Base-by-base conservation (phyloP, 768 basidiomycete genomes). In the Hemileccinum rubropunctum region DNA sequence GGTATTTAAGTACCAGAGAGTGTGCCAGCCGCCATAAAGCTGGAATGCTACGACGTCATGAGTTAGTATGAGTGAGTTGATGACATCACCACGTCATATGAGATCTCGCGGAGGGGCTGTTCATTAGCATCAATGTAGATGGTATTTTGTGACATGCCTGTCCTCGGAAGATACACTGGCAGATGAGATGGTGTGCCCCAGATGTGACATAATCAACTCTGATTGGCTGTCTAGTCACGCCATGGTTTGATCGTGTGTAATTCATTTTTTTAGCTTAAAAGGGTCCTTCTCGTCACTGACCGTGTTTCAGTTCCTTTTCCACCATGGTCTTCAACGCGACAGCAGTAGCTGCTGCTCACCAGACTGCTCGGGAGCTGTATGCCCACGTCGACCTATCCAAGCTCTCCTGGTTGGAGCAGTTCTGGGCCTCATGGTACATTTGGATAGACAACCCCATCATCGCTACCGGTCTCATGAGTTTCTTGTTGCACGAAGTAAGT, bases 391-490 rank as follows among this genome's bases (percentile, higher is more conserved):
- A 89, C 67, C 73, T 84, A 48, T 61, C 77, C 17, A 74, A 81
- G 47, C 73, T 91, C 35, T 80, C 64, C 52, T 86, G 81, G 84
- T 52, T 84, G 43, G 94, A 95, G 71, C 76, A 82, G 50, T 76
- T 82, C 59, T 98, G 94, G 93, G 84, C 77, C 43, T 71, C 78
- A 18, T 97, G 90, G 86, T 98, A 95, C 63, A 69, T 88, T 38
- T 84, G 75, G 75, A 83, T 95, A 41, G 91, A 83, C 47, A 92
- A 95, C 74, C 93, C 94, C 0, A 65, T 93, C 48, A 76, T 98
- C 56, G 97, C 97, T 12, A 99, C 97, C 0, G 95, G 95, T 45
- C 73, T 99, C 48, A 83, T 91, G 82, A 90, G 87, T 56, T 98
- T 99, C 70, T 53, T 95, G 20, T 60, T 98, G 56, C 97, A 99